Evolutionary conservation across 208 protist genomes (phyloP), one percentile per base, ranked within the genome.

Genomic region (Trypanosoma mega): DNA sequence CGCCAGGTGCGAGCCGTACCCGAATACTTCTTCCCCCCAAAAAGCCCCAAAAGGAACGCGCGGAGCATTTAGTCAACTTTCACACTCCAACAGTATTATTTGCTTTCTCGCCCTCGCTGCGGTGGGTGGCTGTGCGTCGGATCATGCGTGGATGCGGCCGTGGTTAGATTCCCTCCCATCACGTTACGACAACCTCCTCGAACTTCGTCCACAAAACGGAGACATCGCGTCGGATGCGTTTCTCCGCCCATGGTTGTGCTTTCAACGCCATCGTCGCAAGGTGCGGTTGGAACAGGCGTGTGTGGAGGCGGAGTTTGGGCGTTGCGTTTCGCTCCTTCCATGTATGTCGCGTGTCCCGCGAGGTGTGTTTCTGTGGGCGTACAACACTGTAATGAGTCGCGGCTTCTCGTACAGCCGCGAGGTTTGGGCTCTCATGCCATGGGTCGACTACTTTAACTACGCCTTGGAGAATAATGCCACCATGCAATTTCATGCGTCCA

Each of bases 361-460:
- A 29, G 48, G 52, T 6, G 66, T 87, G 46, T 96, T 89, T 78
- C 59, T 87, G 48, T 93, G 87, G 83, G 80, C 79, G 4, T 90
- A 90, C 69, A 94, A 93, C 76, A 85, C 85, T 4, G 69, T 96
- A 29, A 82, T 94, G 79, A 93, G 74, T 49, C 80, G 90, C 33
- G 90, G 85, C 11, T 96, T 96, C 57, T 59, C 72, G 26, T 93
- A 83, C 47, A 58, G 78, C n/a, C 57, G 82, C 36, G 87, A 91
- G 36, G 76, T 89, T n/a, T 96, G 90, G 90, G 84, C 76, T 18
- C 72, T 96, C 78, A 96, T 96, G 66, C 90, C 90, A 26, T 96
- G 69, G 60, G 83, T 93, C 20, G 90, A 96, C 68, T 96, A 96
- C 75, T 94, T 96, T 74, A 96, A 96, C 75, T 94, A 96, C 68